Evolutionary conservation across 2,329 filamentous ascomycete species (phyloP), one percentile per base, ranked within the genome.

Genomic region (Sporothrix dimorphospora): DNA sequence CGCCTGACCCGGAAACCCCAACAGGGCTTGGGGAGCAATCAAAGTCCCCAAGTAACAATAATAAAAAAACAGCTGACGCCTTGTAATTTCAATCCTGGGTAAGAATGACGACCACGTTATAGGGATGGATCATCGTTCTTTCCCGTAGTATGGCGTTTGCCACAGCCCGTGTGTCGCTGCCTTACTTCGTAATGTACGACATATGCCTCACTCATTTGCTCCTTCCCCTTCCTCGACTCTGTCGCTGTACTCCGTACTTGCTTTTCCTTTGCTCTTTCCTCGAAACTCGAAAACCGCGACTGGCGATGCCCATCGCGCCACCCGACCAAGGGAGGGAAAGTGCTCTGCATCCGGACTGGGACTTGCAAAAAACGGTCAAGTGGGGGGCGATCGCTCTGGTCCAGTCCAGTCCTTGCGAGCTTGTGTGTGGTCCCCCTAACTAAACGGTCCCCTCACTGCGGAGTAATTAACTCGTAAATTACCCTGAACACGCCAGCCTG

Each of bases 21-120:
- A 47, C 61, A 66, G 14, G 61, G 40, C 61, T 47, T 27, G 27
- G 19, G 53, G 53, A 57, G 2, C 24, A 19, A 57, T 19, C 16
- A 57, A 30, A 57, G 53, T 30, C 12, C 1, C 53, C 53, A 30
- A 24, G 49, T 2, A 53, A 24, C 49, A 53, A 8, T n/a, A 53
- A 51, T 51, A 51, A 51, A 51, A 51, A 40, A 61, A 63, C 59
- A 63, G 34, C 59, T 66, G 40, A 66, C 61, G 61, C 61, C 61
- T 45, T 66, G 6, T 34, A 66, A 66, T 66, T 66, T 66, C 40
- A 66, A 66, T 24, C 24, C 40, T n/a, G 40, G 61, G 14, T 14
- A 47, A 66, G 40, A 49, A 49, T 49, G 24, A 21, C 63, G 63
- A 65, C 59, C 38, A 42, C 12, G n/a, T 65, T 45, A 65, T n/a